A percentile compares a stretch with the other conserved stretches of the same genome.
These are phyloP conservation scores for Reticulascus tulasneorum DNA, from an alignment of 2,329 filamentous ascomycete genomes.

Conservation along the genomic window DNA sequence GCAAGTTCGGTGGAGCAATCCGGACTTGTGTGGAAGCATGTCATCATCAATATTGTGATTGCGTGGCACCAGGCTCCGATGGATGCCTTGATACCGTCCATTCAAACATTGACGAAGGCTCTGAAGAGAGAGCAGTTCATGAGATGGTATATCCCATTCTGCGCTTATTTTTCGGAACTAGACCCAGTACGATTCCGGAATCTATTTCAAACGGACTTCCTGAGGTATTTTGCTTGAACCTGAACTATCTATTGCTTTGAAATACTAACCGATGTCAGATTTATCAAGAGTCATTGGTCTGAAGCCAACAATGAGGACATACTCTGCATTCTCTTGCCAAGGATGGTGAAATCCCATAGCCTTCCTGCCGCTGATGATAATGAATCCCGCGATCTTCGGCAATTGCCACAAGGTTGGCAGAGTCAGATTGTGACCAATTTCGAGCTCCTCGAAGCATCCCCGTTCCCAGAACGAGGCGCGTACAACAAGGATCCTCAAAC, in stretches of 20 bases:
- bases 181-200: conserved; percentile 71
- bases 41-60: conserved; percentile 59
- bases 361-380: conserved; percentile 51
- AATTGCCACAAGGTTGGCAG: conserved; percentile 72
- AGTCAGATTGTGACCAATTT: conserved; percentile 69
- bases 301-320: conserved; percentile 61
- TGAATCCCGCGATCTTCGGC: conserved; percentile 53
- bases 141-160: conserved; percentile 78
- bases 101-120: conserved; percentile 60
- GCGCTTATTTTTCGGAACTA: conserved; percentile 72
- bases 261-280: conserved; percentile 45
- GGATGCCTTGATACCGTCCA: conserved; percentile 69
- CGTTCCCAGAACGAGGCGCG: conserved; percentile 60
- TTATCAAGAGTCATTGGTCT: conserved; percentile 71
- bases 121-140: conserved; percentile 64
- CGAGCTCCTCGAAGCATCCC: conserved; percentile 57
- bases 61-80: conserved; percentile 74
- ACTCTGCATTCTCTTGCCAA: conserved; percentile 64
- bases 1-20: conserved; percentile 30
- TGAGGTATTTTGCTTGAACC: conserved; percentile 53
- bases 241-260: conserved; percentile 19
- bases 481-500: conserved; percentile 59
- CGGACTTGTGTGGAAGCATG: conserved; percentile 49
- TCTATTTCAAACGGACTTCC: conserved; percentile 76
- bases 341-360: conserved; percentile 53